phyloP scores from a whole-genome alignment of 1,139 yeast species.

The Scheffersomyces titani region DNA sequence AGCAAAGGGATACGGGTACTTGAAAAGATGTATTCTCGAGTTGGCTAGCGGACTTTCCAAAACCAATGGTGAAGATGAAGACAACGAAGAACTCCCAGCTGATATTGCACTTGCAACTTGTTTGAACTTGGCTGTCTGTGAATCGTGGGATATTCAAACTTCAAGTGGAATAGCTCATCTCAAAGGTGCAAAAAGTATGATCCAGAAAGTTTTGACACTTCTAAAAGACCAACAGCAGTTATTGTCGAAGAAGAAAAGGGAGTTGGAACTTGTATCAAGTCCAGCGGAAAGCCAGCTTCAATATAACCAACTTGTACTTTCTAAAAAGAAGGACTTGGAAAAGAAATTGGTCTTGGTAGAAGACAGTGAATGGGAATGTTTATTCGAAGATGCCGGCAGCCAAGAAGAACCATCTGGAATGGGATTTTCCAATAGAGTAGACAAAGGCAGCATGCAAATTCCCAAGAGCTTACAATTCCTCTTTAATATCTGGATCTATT shows the following conservation, averaged over 20 bases:
- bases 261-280: slow-evolving; percentile 7
- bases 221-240: slow-evolving; percentile 27
- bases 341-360: slow-evolving; percentile 33
- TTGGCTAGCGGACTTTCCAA: slow-evolving; percentile 57
- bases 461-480: slow-evolving; percentile 54
- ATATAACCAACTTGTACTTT: slow-evolving; percentile 11
- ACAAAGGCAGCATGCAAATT: slow-evolving; percentile 16
- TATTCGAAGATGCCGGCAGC: slow-evolving; percentile 18
- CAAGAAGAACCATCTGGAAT: slow-evolving; percentile 4
- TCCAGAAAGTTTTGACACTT: slow-evolving; percentile 44
- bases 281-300: slow-evolving; percentile 14
- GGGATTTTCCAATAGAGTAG: slow-evolving; percentile 5
- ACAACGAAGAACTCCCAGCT: slow-evolving; percentile 45
- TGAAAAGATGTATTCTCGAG: slow-evolving; percentile 61
- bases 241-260: slow-evolving; percentile 14
- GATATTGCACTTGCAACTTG: slow-evolving; percentile 69
- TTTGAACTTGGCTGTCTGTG: slow-evolving; percentile 61
- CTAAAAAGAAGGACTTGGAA: slow-evolving; percentile 18
- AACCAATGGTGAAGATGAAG: slow-evolving; percentile 13
- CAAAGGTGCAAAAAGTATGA: slow-evolving; percentile 66
- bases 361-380: slow-evolving; percentile 36
- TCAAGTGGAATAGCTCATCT: slow-evolving; percentile 68
- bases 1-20: slow-evolving; percentile 54
- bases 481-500: slow-evolving; percentile 65
- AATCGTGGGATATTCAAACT: slow-evolving; percentile 68